Evolutionary conservation across 306 rosid species (phyloP).

Genomic region (Pyrus communis): DNA sequence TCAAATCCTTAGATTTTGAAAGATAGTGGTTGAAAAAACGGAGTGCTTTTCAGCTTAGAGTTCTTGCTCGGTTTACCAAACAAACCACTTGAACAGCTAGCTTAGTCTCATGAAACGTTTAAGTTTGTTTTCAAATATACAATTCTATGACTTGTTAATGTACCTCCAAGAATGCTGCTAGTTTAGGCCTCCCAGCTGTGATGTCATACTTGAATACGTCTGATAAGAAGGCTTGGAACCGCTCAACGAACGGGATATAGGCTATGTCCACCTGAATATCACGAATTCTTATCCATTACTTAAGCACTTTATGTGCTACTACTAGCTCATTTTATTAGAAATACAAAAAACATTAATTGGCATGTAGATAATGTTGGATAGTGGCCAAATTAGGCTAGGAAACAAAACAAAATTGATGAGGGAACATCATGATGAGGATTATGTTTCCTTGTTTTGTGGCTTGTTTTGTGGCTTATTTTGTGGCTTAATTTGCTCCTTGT

Average conservation of each 20-base stretch:
- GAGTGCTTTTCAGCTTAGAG: not conserved
- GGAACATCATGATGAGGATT: too few relatives aligned
- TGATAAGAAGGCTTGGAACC: constrained; percentile 38
- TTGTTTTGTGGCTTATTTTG: too few relatives aligned
- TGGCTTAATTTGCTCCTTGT: too few relatives aligned
- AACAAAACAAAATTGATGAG: too few relatives aligned
- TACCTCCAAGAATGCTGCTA: constrained; percentile 66
- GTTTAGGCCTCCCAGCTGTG: constrained; percentile 55
- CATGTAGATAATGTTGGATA: too few relatives aligned
- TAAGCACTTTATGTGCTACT: not conserved
- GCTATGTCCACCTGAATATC: constrained; percentile 59
- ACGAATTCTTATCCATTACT: not conserved
- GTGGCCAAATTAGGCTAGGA: too few relatives aligned
- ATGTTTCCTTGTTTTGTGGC: too few relatives aligned
- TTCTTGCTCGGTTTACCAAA: not conserved
- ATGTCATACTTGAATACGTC: constrained; percentile 41
- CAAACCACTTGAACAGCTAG: not conserved
- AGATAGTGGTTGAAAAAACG: not conserved
- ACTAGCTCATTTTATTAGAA: not conserved
- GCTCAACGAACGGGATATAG: constrained; percentile 53
- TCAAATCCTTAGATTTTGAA: not conserved
- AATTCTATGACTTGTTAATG: not conserved
- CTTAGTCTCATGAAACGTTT: not conserved
- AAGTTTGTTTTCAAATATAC: not conserved
- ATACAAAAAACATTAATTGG: not conserved